Percentiles rank a stretch among this genome's conserved stretches.
These are phyloP conservation scores for Ceratocystis variospora DNA, from an alignment of 2,329 filamentous ascomycete genomes.

Conservation along the genomic window DNA sequence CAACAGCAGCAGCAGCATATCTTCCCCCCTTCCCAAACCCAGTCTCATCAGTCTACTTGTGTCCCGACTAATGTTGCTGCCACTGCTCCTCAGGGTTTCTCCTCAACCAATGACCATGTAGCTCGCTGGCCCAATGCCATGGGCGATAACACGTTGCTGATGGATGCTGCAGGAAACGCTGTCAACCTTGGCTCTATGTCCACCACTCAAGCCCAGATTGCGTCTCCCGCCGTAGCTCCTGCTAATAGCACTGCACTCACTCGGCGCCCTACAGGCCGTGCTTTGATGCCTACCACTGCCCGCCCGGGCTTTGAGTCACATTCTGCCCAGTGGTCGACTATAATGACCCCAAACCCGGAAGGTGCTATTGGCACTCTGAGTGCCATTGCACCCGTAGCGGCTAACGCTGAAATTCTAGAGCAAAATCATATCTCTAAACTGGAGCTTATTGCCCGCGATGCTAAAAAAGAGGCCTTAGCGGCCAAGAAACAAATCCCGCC, in stretches of 20 bases:
- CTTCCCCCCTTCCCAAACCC: neutral
- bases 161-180: constrained; percentile 13
- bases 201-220: constrained; percentile 11
- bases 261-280: constrained; percentile 38
- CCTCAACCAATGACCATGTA: constrained; percentile 10
- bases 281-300: constrained; percentile 33
- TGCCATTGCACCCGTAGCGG: constrained; percentile 9
- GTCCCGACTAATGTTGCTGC: neutral
- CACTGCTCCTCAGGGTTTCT: neutral
- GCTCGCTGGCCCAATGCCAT: constrained; percentile 10
- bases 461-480: constrained; percentile 74
- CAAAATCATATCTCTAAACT: constrained; percentile 64
- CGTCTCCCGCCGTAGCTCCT: constrained; percentile 20
- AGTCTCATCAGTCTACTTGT: neutral
- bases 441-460: constrained; percentile 63
- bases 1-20: constrained; percentile 21
- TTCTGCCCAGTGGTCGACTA: constrained; percentile 23
- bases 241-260: constrained; percentile 38
- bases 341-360: constrained; percentile 15
- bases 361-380: constrained; percentile 11
- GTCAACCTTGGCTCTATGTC: constrained; percentile 12
- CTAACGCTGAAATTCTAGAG: constrained; percentile 27
- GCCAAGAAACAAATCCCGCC: constrained; percentile 94
- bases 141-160: constrained; percentile 4
- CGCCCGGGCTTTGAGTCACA: constrained; percentile 29